Evolutionary conservation across 345 rosid genomes (phyloP).

Genomic region (Euphorbia pulcherrima): DNA sequence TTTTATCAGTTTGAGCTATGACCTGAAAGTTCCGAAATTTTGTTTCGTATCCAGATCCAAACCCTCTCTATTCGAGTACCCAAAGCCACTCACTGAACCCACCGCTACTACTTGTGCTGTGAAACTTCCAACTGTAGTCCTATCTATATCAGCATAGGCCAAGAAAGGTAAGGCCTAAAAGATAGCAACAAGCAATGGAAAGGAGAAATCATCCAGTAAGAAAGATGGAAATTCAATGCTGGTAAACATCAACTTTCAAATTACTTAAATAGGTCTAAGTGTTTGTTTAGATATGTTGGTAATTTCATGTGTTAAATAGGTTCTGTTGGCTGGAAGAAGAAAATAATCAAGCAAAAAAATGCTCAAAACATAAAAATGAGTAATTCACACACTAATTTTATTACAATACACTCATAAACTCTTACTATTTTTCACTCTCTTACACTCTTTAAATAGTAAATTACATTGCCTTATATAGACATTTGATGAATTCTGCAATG

Average conservation of each 20-base stretch:
- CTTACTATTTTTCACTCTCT: no score
- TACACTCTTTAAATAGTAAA: no score
- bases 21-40: constrained; percentile 88
- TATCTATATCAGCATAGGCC: constrained; percentile 96
- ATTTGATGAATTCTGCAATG: no score
- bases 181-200: constrained; percentile 39
- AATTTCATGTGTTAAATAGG: constrained; percentile 38
- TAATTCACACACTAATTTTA: no score
- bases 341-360: no score
- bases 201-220: constrained; percentile 69
- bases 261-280: background rate
- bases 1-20: constrained; percentile 83
- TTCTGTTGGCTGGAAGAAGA: no score
- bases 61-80: constrained; percentile 93
- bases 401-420: no score
- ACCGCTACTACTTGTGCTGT: constrained; percentile 75
- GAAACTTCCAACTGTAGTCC: constrained; percentile 93
- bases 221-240: constrained; percentile 95
- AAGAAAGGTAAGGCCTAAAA: constrained; percentile 79
- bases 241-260: constrained; percentile 32
- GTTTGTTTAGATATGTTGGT: constrained; percentile 4
- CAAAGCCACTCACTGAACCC: constrained; percentile 81
- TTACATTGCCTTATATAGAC: no score
- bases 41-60: constrained; percentile 91
- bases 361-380: no score